Base-by-base conservation (phyloP, 2,329 filamentous ascomycete species). In the Hymenoscyphus fructigenus region DNA sequence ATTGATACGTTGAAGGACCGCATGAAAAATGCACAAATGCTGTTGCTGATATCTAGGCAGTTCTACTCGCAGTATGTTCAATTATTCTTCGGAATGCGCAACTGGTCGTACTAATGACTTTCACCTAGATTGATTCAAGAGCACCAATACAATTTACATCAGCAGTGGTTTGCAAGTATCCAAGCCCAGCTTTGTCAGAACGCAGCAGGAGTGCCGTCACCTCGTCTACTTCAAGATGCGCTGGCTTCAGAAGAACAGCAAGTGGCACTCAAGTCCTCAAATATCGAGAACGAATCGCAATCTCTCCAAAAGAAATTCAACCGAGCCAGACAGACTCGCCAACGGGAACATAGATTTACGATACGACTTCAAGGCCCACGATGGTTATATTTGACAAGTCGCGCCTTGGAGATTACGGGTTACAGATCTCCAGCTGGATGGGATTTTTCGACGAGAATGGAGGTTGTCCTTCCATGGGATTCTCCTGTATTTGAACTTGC, bases 1-100 rank as follows among this genome's bases (percentile, higher is more conserved):
- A 59, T 63, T 53, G 14, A 63, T 17, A 63, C 28, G 15, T 53
- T 59, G 44, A 63, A 60, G 20, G 62, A 63, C 3, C 57, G 62
- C 4, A 29, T 63, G 9, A 14, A n/a, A 17, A 32, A 20, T 10
- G 53, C 60, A 10, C 53, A 62, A 55, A 34, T 34, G 26, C 32
- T 58, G 60, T 12, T 62, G 17, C 44, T 57, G 6, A 15, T 62
- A 1, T 57, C 60, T 1, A n/a, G 50, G 23, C 14, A 44, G 3
- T 5, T 32, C 6, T 53, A 62, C 36, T 62, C 60, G 15, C n/a
- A 26, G 60, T 62, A 14, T 1, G 50, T 57, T 26, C 7, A 23
- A 3, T 1, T 20, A 5, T 34, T 57, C 10, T 34, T 58, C 2
- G n/a, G 2, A 10, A 20, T 6, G 26, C 17, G 20, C 6, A 32